Base-by-base conservation (phyloP, 2,329 filamentous ascomycete genomes). In the Aspergillaceae sp. region DNA sequence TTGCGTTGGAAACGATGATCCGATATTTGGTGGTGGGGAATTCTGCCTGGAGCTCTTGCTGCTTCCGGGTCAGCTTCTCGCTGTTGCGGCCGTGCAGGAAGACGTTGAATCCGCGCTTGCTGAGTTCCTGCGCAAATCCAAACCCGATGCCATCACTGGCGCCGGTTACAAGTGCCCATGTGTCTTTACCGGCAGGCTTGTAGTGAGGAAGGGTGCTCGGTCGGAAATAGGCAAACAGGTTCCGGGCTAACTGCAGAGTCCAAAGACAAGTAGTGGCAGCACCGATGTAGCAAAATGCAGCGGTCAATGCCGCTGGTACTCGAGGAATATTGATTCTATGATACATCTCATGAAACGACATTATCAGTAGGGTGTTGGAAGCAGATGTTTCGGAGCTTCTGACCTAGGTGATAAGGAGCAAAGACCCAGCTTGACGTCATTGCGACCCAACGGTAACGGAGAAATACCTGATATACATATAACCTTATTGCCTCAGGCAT, bases 41-140 rank as follows among this genome's bases (percentile, higher is more conserved):
- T 6, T 61, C 48, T 0, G 53, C n/a, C 1, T 57, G 49, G 0
- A 81, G 67, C 28, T 68, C 58, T 1, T 56, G 44, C n/a, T 64
- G 57, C n/a, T 76, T 62, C 1, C 46, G 46, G 2, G 67, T 55
- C 3, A 82, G 66, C 52, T 79, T 80, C 3, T 61, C 49, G 2
- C 53, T 50, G 48, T 77, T 77, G 33, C 76, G 73, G n/a, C 78
- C 77, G 50, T 82, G 78, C 6, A 82, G 56, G 10, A 80, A 65
- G 32, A 82, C 67, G 53, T 78, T 76, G 69, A 80, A 80, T 41
- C 76, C 75, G 9, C 61, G 63, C 0, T 52, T 48, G 11, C 73
- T 73, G n/a, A 82, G 72, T 53, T 77, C 73, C 45, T 72, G 59
- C 3, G 71, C 70, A 48, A 80, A 72, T 0, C 63, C 72, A 29